phyloP scores from a whole-genome alignment of 805 yeast species.

The Phaffomyces opuntiae region DNA sequence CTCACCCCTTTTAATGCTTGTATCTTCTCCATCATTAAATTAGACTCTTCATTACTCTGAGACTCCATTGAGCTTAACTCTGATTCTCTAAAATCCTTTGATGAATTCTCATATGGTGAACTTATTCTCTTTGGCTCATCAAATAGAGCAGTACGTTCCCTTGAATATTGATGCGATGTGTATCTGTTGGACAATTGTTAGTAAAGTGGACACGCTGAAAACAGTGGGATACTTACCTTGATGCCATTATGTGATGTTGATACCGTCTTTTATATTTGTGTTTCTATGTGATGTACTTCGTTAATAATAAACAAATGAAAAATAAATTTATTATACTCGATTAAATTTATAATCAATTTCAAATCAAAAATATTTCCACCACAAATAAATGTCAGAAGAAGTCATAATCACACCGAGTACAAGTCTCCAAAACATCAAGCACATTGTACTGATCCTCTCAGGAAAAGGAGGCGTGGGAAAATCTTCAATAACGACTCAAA shows the following conservation, averaged over 20 bases:
- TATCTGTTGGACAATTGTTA: slow-evolving; percentile 1
- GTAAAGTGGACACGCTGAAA: background rate
- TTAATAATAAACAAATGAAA: too few species aligned
- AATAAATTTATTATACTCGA: too few species aligned
- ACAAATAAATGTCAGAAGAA: background rate
- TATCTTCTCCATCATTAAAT: slow-evolving; percentile 47
- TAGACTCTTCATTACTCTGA: slow-evolving; percentile 56
- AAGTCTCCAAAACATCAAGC: slow-evolving; percentile 47
- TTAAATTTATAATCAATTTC: too few species aligned
- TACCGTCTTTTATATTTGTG: too few species aligned
- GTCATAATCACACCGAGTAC: background rate
- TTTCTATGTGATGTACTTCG: too few species aligned
- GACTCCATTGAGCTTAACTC: slow-evolving; percentile 55
- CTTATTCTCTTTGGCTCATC: slow-evolving; percentile 26
- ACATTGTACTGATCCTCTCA: slow-evolving; percentile 74
- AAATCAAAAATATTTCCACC: background rate
- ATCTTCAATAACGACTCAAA: slow-evolving; percentile 90
- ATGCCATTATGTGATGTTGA: background rate
- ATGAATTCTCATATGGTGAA: slow-evolving; percentile 36
- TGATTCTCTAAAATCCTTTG: slow-evolving; percentile 41
- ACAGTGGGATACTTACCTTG: slow-evolving; percentile 2
- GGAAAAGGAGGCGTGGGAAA: slow-evolving; percentile 99
- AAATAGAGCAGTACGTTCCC: slow-evolving; percentile 18
- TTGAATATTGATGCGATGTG: slow-evolving; percentile 5
- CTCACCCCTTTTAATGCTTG: slow-evolving; percentile 42